Percentiles rank a stretch among this genome's conserved stretches.
Conservation (phyloP, 164 flowering plant genomes). For the Platanus orientalis region DNA sequence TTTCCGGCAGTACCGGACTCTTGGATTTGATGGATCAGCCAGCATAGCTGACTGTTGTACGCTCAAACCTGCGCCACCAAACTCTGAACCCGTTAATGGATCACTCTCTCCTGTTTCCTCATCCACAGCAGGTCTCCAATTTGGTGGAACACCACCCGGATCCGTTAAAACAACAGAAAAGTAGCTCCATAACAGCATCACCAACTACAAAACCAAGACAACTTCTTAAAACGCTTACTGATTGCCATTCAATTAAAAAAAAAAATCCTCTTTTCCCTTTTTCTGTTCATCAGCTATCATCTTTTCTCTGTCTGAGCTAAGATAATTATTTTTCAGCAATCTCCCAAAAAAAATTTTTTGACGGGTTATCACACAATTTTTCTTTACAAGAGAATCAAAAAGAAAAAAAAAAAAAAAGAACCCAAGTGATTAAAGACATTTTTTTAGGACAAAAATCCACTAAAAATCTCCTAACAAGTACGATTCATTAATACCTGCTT, state of each 20-base stretch:
- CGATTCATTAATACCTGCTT: not conserved
- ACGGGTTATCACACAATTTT: too few relatives aligned
- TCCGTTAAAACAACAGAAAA: slow-evolving; percentile 91
- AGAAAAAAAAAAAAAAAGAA: too few relatives aligned
- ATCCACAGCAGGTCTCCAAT: slow-evolving; percentile 79
- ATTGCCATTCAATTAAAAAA: not conserved
- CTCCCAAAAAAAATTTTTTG: too few relatives aligned
- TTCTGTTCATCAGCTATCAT: not conserved
- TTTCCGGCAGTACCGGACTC: slow-evolving; percentile 75
- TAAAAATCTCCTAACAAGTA: not conserved
- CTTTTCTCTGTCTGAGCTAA: too few relatives aligned
- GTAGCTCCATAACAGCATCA: slow-evolving; percentile 95
- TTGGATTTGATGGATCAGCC: slow-evolving; percentile 36
- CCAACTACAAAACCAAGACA: slow-evolving; percentile 52
- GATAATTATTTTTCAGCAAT: too few relatives aligned
- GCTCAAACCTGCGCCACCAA: slow-evolving; percentile 10
- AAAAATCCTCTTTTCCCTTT: not conserved
- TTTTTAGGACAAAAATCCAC: not conserved
- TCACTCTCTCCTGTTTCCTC: slow-evolving; percentile 85
- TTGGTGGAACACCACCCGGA: slow-evolving; percentile 90
- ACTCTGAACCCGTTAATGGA: slow-evolving; percentile 58
- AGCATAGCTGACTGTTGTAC: slow-evolving; percentile 12
- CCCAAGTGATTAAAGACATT: too few relatives aligned
- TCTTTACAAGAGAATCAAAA: too few relatives aligned
- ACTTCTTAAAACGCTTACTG: not conserved